Base-by-base conservation (phyloP, 306 rosid genomes). In the Lithocarpus polystachyus region DNA sequence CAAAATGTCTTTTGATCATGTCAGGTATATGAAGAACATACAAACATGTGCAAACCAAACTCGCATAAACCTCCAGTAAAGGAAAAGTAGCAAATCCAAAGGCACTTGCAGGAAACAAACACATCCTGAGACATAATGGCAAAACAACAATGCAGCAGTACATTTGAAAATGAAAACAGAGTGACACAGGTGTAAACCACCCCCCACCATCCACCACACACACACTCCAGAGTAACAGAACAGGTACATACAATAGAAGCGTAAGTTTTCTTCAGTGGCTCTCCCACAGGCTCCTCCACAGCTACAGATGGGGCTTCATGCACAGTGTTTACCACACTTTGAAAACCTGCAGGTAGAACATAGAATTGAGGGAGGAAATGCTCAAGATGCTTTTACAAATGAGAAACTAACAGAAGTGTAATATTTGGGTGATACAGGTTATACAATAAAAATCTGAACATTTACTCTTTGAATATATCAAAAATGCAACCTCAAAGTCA, bases 171-270 rank as follows among this genome's bases (percentile, higher is more conserved):
- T 4, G 28, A 52, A 69, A 26, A 35, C 18, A 71, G 11, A 56
- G n/a, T 13, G 13, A 7, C 26, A 56, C 18, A 68, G 5, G 56
- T 71, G 55, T 13, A 18, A 18, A 65, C 18, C 17, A 10, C 24
- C 72, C 8, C 52, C 17, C 17, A 31, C 71, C 23, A 57, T n/a
- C 18, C 4, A 55, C 65, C 4, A 55, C 65, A 52, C 73, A 26
- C 51, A 72, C 37, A 75, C 31, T 29, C 11, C 11, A 70, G 10
- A 37, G n/a, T 19, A 78, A 5, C 8, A 48, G 56, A 72, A 68
- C 57, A 56, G 55, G 75, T 52, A 75, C 97, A 57, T 93, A 96
- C 99, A 74, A 96, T 93, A 55, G 99, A 93, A 80, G 99, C 98
- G 64, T 87, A 96, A 76, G 97, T 91, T 83, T 86, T 93, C 90